A percentile compares a stretch with the other conserved stretches of the same genome.
Conservation (phyloP, 1,284 basidiomycete species). For the Fistulinella cinereoalba region DNA sequence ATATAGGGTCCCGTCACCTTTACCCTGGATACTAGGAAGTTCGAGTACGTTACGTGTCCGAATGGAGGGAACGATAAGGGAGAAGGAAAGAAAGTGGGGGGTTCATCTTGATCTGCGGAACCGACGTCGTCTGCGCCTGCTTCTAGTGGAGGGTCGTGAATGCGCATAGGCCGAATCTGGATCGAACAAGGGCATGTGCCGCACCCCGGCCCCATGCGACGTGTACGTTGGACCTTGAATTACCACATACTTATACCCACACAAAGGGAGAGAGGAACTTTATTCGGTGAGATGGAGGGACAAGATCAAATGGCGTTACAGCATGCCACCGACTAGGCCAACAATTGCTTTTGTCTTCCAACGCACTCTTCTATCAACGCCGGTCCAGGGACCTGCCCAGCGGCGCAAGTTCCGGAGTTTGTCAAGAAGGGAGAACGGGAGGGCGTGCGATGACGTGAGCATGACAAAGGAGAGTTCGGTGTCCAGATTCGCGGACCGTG, state of each 20-base stretch:
- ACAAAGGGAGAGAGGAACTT: too few species aligned
- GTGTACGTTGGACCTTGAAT: background rate
- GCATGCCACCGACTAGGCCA: slow-evolving; percentile 63
- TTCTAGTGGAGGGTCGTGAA: slow-evolving; percentile 9
- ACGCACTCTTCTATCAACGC: slow-evolving; percentile 65
- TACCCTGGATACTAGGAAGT: slow-evolving; percentile 75
- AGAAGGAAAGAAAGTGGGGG: slow-evolving; percentile 3
- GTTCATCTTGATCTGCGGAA: slow-evolving; percentile 4
- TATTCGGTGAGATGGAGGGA: slow-evolving; percentile 13
- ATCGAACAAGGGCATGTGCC: slow-evolving; percentile 2
- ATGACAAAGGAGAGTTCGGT: slow-evolving; percentile 91
- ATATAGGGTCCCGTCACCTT: slow-evolving; percentile 79
- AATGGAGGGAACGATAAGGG: slow-evolving; percentile 8
- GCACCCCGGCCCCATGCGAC: background rate
- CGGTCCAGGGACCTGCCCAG: slow-evolving; percentile 54
- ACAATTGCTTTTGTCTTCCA: slow-evolving; percentile 68
- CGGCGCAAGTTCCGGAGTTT: slow-evolving; percentile 48
- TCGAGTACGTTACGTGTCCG: slow-evolving; percentile 42
- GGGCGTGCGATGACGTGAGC: slow-evolving; percentile 54
- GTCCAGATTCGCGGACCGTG: slow-evolving; percentile 87
- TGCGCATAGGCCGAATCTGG: too few species aligned
- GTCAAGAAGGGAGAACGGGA: slow-evolving; percentile 41
- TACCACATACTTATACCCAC: background rate
- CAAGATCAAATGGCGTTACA: slow-evolving; percentile 27
- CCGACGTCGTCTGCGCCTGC: background rate